phyloP scores from a whole-genome alignment of 495 filamentous ascomycete genomes.

The Annulohypoxylon stygium region DNA sequence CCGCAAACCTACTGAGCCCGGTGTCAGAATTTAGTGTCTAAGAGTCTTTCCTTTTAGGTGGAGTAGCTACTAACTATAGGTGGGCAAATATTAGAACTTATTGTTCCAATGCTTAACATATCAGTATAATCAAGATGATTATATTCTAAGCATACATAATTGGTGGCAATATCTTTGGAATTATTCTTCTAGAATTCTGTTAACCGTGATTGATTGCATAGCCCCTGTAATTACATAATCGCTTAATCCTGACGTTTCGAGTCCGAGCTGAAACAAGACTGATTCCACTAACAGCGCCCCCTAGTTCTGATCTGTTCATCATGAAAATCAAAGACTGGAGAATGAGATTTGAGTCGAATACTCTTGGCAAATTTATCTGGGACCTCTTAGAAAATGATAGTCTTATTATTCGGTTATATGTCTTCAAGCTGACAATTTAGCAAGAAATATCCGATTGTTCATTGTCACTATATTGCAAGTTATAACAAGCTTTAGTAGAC shows the following conservation, averaged over 20 bases:
- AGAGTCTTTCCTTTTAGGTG: neutral
- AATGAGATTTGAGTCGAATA: neutral
- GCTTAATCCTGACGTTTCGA: conserved; percentile 24
- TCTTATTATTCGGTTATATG: neutral
- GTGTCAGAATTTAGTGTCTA: neutral
- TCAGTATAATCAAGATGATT: neutral
- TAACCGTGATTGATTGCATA: neutral
- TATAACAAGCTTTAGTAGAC: conserved; percentile 9
- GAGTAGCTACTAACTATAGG: neutral
- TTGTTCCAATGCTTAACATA: neutral
- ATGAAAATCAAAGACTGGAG: conserved; percentile 14
- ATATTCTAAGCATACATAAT: conserved; percentile 6
- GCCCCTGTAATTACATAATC: conserved; percentile 22
- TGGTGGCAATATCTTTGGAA: neutral
- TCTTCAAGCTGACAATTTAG: neutral
- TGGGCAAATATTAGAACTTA: neutral
- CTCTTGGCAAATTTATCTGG: neutral
- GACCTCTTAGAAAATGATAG: neutral
- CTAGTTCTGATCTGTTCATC: conserved; percentile 21
- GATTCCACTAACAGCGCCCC: neutral
- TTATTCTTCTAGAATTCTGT: conserved; percentile 5
- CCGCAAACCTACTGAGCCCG: neutral
- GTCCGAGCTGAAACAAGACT: conserved; percentile 29
- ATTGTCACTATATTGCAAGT: neutral
- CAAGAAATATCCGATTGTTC: neutral